Evolutionary conservation across 2,329 filamentous ascomycete species (phyloP).

Genomic region (Fonsecaea erecta): DNA sequence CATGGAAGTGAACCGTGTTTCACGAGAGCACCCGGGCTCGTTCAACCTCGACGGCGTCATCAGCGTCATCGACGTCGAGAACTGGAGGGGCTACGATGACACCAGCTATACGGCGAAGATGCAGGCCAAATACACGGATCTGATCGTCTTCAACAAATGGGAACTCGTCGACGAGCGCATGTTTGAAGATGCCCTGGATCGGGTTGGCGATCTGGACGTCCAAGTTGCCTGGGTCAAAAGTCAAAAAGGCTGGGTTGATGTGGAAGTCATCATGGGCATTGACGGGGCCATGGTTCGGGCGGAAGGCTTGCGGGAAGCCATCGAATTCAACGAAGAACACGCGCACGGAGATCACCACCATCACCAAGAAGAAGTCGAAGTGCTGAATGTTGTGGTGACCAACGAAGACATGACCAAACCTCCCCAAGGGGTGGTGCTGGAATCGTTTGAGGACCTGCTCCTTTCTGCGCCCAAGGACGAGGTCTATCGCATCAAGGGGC

Average conservation of each 20-base stretch:
- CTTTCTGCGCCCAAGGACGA: slow-evolving; percentile 87
- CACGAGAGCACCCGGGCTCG: slow-evolving; percentile 61
- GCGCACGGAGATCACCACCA: slow-evolving; percentile 51
- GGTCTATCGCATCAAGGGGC: slow-evolving; percentile 89
- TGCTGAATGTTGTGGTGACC: slow-evolving; percentile 72
- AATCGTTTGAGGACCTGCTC: slow-evolving; percentile 65
- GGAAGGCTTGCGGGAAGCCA: slow-evolving; percentile 43
- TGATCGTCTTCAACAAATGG: slow-evolving; percentile 94
- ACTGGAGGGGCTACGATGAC: slow-evolving; percentile 91
- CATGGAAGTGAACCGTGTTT: slow-evolving; percentile 83
- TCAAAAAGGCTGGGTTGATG: slow-evolving; percentile 75
- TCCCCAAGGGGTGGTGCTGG: slow-evolving; percentile 53
- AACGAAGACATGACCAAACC: slow-evolving; percentile 49
- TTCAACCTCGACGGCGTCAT: slow-evolving; percentile 87
- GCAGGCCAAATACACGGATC: slow-evolving; percentile 86
- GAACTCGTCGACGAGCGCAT: slow-evolving; percentile 73
- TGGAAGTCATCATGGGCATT: slow-evolving; percentile 81
- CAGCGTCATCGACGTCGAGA: slow-evolving; percentile 90
- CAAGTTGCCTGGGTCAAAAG: slow-evolving; percentile 85
- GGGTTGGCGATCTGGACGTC: slow-evolving; percentile 78
- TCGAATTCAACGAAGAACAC: slow-evolving; percentile 42
- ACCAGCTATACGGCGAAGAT: slow-evolving; percentile 86
- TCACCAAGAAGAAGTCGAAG: slow-evolving; percentile 87
- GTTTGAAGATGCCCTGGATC: slow-evolving; percentile 77
- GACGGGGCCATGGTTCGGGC: slow-evolving; percentile 71